Conservation (phyloP, 768 basidiomycete species). For the Macrolepiota dolichaula region DNA sequence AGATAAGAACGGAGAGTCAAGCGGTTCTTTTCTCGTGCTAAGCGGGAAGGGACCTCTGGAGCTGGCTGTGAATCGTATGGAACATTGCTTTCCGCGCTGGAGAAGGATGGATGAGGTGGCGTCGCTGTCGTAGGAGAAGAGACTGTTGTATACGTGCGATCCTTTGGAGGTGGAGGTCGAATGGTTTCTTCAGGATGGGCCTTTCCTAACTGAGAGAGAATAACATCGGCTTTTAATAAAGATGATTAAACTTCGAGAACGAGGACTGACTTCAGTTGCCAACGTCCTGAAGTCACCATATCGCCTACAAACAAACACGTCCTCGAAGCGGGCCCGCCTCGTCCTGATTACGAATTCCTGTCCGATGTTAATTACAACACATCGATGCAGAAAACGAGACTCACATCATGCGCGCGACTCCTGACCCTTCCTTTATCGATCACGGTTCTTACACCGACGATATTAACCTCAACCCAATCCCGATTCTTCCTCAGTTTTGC, state of each 20-base stretch:
- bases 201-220: slow-evolving; percentile 66
- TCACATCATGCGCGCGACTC: slow-evolving; percentile 82
- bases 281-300: slow-evolving; percentile 95
- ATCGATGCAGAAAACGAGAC: slow-evolving; percentile 21
- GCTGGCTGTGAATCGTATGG: not conserved
- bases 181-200: slow-evolving; percentile 82
- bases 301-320: slow-evolving; percentile 86
- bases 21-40: slow-evolving; percentile 92
- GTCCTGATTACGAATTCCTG: slow-evolving; percentile 97
- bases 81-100: not conserved
- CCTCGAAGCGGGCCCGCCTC: slow-evolving; percentile 62
- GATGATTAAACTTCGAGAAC: not conserved
- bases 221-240: slow-evolving; percentile 6
- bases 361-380: slow-evolving; percentile 9
- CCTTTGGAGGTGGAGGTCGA: slow-evolving; percentile 83
- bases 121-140: slow-evolving; percentile 23
- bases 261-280: slow-evolving; percentile 63
- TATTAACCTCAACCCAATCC: slow-evolving; percentile 83
- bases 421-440: slow-evolving; percentile 83
- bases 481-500: slow-evolving; percentile 42
- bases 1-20: slow-evolving; percentile 92
- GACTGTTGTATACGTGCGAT: slow-evolving; percentile 65
- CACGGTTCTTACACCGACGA: slow-evolving; percentile 83
- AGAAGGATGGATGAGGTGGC: slow-evolving; percentile 4
- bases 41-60: slow-evolving; percentile 35